Conservation (phyloP, 1,139 yeast species). For the Magnusiomyces sp. region DNA sequence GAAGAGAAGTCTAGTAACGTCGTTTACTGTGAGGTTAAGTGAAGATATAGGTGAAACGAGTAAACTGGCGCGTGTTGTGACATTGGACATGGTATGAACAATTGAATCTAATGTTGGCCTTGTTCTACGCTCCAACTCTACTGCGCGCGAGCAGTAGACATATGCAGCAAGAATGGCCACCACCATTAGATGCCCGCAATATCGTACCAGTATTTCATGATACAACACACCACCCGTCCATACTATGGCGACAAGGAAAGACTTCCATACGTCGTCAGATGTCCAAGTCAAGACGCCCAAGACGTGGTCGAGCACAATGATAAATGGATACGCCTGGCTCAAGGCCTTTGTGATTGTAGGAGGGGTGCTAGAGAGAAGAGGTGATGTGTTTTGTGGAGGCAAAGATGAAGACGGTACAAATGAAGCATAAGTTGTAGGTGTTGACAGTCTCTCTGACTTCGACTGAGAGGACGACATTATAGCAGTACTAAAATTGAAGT, state of each 20-base stretch:
- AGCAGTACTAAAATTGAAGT: neutral
- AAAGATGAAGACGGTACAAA: conserved; percentile 28
- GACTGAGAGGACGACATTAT: conserved; percentile 1
- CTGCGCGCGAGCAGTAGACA: conserved; percentile 39
- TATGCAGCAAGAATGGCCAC: conserved; percentile 62
- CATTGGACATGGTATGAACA: conserved; percentile 68
- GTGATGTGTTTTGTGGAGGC: conserved; percentile 33
- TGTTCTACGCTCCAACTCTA: conserved; percentile 42
- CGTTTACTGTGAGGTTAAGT: conserved; percentile 62
- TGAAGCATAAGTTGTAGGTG: conserved; percentile 24
- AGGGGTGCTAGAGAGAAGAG: conserved; percentile 52
- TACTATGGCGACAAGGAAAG: conserved; percentile 51
- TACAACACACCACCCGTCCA: conserved; percentile 59
- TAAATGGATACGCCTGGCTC: conserved; percentile 73
- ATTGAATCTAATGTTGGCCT: conserved; percentile 86
- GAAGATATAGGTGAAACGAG: conserved; percentile 69
- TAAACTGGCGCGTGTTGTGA: conserved; percentile 68
- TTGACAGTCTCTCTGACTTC: neutral
- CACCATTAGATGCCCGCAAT: conserved; percentile 71
- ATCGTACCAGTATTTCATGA: conserved; percentile 62
- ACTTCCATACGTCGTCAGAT: conserved; percentile 71
- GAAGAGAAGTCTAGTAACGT: conserved; percentile 67
- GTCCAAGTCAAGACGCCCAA: conserved; percentile 86
- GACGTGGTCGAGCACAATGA: conserved; percentile 59
- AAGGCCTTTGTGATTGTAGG: conserved; percentile 82